Evolutionary conservation across 768 basidiomycete species (phyloP), one percentile per base, ranked within the genome.

Genomic region (Russula emetica): DNA sequence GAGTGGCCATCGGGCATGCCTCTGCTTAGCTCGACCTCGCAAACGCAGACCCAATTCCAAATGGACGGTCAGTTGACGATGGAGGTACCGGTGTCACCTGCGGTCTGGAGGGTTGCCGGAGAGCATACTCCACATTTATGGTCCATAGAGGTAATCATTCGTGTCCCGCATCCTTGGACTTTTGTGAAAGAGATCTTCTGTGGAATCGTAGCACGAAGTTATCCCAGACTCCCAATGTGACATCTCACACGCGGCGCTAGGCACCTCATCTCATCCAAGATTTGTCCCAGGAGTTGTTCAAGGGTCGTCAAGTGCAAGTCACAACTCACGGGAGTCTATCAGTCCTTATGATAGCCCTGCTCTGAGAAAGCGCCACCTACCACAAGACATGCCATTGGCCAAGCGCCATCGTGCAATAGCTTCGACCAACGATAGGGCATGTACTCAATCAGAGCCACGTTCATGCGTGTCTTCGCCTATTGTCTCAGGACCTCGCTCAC

Each of bases 151-250:
- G 64, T 65, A 45, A 51, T 36, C 7, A 18, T 50, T 24, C 9
- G 11, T 30, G 10, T 26, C 30, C 22, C 9, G n/a, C 11, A 24
- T 26, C 9, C 14, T 28, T 9, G 34, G 28, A 49, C 3, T 18
- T 30, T 7, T 22, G 38, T 32, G 26, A 64, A 47, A n/a, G 3
- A 22, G 32, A 28, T 63, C 26, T 28, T 42, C 13, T 36, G 38
- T 32, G 28, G 36, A 56, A 30, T 16, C 36, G 10, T 18, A 64
- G 63, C 49, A 60, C 24, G 64, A 61, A 38, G 50, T 65, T 45
- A 51, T 65, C 40, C 59, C 59, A 24, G 64, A 65, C 34, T 65
- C 64, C 10, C 60, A 55, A 42, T 36, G 38, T 16, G 47, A 9
- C 6, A 51, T 38, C 34, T 26, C 42, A 45, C 45, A 44, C 26